phyloP scores from a whole-genome alignment of 768 basidiomycete genomes.

The Filobasidium wieringae region DNA sequence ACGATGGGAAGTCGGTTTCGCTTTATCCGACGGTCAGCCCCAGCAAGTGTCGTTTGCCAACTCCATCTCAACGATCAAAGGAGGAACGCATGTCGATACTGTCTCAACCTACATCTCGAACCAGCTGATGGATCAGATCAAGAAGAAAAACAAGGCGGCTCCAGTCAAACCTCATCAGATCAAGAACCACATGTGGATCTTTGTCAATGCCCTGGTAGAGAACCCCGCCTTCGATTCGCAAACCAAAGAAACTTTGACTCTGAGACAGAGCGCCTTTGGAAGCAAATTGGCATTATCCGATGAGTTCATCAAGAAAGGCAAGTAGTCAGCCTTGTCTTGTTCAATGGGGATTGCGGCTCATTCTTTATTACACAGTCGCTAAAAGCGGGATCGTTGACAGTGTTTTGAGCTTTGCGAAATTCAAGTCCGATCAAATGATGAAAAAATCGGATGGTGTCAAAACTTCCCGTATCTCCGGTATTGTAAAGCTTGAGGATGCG shows the following conservation, averaged over 20 bases:
- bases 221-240: conserved; percentile 99
- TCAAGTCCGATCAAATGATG: conserved; percentile 88
- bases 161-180: conserved; percentile 83
- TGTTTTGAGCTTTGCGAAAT: conserved; percentile 89
- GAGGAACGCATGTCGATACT: conserved; percentile 79
- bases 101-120: conserved; percentile 85
- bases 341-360: background rate
- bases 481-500: conserved; percentile 89
- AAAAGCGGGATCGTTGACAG: conserved; percentile 86
- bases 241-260: conserved; percentile 88
- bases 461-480: conserved; percentile 71
- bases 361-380: conserved; percentile 46
- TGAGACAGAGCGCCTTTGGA: conserved; percentile 70
- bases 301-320: conserved; percentile 93
- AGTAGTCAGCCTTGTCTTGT: conserved; percentile 12
- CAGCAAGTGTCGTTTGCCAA: conserved; percentile 97
- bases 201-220: conserved; percentile 88
- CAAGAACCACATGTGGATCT: conserved; percentile 97
- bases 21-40: conserved; percentile 80
- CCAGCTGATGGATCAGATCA: conserved; percentile 62
- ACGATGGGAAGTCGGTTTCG: conserved; percentile 93
- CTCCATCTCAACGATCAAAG: conserved; percentile 90
- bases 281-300: conserved; percentile 72
- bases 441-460: conserved; percentile 93
- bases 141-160: conserved; percentile 97